These are phyloP conservation scores for Kalanchoe fedtschenkoi DNA, from an alignment of 164 flowering plant genomes.

Conservation along the genomic window DNA sequence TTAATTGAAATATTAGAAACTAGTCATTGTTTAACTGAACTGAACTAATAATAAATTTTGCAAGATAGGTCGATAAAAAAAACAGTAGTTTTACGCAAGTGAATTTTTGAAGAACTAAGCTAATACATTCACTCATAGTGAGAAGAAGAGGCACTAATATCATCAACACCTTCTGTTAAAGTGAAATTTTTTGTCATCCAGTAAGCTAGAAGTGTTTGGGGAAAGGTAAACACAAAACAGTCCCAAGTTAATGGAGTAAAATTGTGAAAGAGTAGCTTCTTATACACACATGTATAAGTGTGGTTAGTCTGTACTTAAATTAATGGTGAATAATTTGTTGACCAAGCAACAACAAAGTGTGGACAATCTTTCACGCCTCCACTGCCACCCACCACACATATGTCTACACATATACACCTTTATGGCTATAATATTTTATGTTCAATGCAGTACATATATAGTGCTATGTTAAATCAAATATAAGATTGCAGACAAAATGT, in stretches of 20 bases:
- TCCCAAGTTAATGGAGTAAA: neutral
- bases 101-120: too few relatives aligned
- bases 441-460: too few relatives aligned
- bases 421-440: too few relatives aligned
- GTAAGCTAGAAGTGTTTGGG: neutral
- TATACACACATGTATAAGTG: neutral
- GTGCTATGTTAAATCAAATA: neutral
- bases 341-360: neutral
- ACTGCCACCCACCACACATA: neutral
- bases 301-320: neutral
- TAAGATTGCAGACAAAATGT: neutral
- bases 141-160: too few relatives aligned
- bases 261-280: too few relatives aligned
- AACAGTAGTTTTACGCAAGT: too few relatives aligned
- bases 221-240: neutral
- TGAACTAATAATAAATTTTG: too few relatives aligned
- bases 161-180: neutral
- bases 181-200: too few relatives aligned
- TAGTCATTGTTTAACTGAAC: too few relatives aligned
- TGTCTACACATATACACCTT: neutral
- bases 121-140: too few relatives aligned
- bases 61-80: too few relatives aligned
- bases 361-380: neutral
- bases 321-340: constrained; percentile 1
- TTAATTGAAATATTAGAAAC: too few relatives aligned